Evolutionary conservation across 106 monocot genomes (phyloP).

Genomic region (Dendrobium chrysotoxum): DNA sequence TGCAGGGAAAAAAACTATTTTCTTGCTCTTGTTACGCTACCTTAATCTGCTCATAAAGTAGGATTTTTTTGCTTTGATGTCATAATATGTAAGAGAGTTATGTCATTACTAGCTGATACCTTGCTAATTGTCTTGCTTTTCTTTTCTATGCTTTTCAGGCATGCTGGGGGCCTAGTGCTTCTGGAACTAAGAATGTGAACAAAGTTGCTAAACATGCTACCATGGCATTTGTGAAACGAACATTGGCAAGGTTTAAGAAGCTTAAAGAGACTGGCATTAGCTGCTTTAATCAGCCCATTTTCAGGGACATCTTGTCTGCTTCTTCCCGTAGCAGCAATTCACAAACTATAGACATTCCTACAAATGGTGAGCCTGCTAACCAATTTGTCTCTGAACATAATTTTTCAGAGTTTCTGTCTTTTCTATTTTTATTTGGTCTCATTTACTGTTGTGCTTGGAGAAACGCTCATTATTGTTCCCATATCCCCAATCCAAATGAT

Average conservation of each 20-base stretch:
- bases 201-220: slow-evolving; percentile 35
- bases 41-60: too few relatives aligned
- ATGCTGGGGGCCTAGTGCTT: slow-evolving; percentile 26
- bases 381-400: too few relatives aligned
- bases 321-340: slow-evolving; percentile 21
- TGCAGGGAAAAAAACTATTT: background rate
- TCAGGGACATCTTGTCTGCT: slow-evolving; percentile 37
- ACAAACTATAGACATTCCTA: slow-evolving; percentile 5
- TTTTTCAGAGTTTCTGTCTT: background rate
- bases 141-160: slow-evolving; percentile 15
- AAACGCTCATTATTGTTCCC: background rate
- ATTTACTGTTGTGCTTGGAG: background rate
- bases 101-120: background rate
- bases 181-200: slow-evolving; percentile 38
- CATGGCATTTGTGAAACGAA: slow-evolving; percentile 34
- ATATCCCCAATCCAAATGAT: background rate
- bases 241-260: slow-evolving; percentile 32
- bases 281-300: slow-evolving; percentile 37
- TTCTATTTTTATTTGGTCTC: background rate
- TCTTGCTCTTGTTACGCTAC: too few relatives aligned
- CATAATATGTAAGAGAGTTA: background rate
- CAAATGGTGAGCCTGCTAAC: background rate
- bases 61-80: background rate
- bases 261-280: slow-evolving; percentile 45
- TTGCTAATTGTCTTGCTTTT: background rate